Conservation (phyloP, 1,139 yeast genomes). For the Pichia sp. region DNA sequence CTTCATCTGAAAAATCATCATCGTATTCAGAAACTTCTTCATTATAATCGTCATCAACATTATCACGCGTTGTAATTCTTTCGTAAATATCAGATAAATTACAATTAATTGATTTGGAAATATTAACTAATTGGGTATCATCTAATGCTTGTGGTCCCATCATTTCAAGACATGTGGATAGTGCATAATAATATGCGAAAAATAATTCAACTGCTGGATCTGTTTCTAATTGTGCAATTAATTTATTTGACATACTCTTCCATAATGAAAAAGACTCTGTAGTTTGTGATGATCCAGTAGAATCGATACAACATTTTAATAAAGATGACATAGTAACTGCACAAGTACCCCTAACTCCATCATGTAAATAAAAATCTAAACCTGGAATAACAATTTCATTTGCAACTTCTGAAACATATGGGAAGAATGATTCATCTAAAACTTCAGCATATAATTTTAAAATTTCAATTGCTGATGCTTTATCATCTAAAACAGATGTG, state of each 20-base stretch:
- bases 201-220: constrained; percentile 85
- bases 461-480: constrained; percentile 85
- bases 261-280: constrained; percentile 61
- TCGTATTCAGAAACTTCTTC: constrained; percentile 76
- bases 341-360: constrained; percentile 88
- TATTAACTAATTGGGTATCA: constrained; percentile 48
- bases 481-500: constrained; percentile 86
- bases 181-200: constrained; percentile 68
- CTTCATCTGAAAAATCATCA: constrained; percentile 86
- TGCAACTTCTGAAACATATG: constrained; percentile 75
- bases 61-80: constrained; percentile 67
- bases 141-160: constrained; percentile 61
- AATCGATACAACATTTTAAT: constrained; percentile 60
- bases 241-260: constrained; percentile 63
- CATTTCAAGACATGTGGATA: constrained; percentile 61
- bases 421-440: constrained; percentile 74
- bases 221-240: constrained; percentile 59
- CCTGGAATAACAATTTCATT: constrained; percentile 82
- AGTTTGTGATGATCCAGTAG: constrained; percentile 46
- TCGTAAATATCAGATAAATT: constrained; percentile 64
- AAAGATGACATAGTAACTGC: constrained; percentile 79
- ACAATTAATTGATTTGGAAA: constrained; percentile 55
- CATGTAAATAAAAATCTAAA: constrained; percentile 84
- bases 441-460: constrained; percentile 83
- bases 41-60: constrained; percentile 65